phyloP scores from a whole-genome alignment of 768 basidiomycete species.

The Serpula lacrymans region DNA sequence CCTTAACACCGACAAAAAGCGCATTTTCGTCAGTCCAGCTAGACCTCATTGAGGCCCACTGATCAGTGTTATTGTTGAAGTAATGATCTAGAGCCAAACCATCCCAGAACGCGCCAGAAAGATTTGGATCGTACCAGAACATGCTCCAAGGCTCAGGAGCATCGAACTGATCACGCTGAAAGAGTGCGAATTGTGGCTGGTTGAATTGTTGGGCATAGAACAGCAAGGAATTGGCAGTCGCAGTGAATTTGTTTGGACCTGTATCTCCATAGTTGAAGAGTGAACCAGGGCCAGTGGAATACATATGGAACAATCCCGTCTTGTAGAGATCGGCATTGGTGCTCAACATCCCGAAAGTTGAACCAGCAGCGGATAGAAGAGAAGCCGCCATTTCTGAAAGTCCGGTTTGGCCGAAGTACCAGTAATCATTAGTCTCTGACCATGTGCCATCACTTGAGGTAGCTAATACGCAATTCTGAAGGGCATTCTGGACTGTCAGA shows the following conservation, averaged over 20 bases:
- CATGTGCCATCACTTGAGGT: constrained; percentile 78
- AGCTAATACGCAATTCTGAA: constrained; percentile 67
- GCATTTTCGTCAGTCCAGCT: constrained; percentile 89
- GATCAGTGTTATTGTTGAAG: constrained; percentile 69
- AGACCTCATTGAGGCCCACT: constrained; percentile 90
- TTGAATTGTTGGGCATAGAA: constrained; percentile 71
- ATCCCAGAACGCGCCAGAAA: constrained; percentile 90
- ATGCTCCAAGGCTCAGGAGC: constrained; percentile 82
- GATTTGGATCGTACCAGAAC: constrained; percentile 91
- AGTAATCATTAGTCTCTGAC: constrained; percentile 92
- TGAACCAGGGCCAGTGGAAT: constrained; percentile 77
- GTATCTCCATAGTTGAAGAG: constrained; percentile 65
- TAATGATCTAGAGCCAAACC: constrained; percentile 75
- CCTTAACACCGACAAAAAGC: constrained; percentile 85
- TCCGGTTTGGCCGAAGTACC: constrained; percentile 92
- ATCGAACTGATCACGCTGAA: constrained; percentile 88
- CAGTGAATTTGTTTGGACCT: constrained; percentile 89
- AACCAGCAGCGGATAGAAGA: constrained; percentile 83
- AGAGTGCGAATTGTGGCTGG: constrained; percentile 72
- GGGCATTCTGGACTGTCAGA: constrained; percentile 70
- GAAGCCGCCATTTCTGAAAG: constrained; percentile 87
- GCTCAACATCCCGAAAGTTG: constrained; percentile 67
- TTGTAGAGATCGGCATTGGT: constrained; percentile 66
- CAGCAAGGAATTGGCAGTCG: constrained; percentile 87
- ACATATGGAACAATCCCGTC: constrained; percentile 90